A percentile compares a stretch with the other conserved stretches of the same genome.
These are phyloP conservation scores for Setomelanomma holmii DNA, from an alignment of 2,329 filamentous ascomycete genomes.

Conservation along the genomic window DNA sequence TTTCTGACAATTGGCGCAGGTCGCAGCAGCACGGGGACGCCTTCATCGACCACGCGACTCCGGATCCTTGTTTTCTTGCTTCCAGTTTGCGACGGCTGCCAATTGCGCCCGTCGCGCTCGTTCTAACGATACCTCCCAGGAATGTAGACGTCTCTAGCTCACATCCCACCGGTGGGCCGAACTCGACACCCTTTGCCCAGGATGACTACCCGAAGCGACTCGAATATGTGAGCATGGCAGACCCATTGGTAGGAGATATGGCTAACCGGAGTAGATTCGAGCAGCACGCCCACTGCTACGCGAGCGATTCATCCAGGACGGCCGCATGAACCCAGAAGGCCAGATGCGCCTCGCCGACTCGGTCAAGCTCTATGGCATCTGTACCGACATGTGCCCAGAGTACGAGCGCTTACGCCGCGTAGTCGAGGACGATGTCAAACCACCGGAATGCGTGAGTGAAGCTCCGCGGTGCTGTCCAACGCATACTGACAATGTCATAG, in stretches of 20 bases:
- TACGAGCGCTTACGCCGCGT: slow-evolving; percentile 68
- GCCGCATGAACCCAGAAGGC: slow-evolving; percentile 59
- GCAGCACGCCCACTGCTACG: slow-evolving; percentile 34
- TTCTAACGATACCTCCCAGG: slow-evolving; percentile 26
- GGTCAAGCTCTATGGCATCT: slow-evolving; percentile 67
- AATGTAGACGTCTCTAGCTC: slow-evolving; percentile 5
- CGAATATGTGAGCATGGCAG: slow-evolving; percentile 27
- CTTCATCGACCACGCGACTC: neutral
- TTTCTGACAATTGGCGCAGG: slow-evolving; percentile 6
- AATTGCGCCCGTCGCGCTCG: slow-evolving; percentile 27
- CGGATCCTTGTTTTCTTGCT: neutral
- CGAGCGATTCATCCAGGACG: slow-evolving; percentile 49
- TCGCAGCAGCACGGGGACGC: neutral
- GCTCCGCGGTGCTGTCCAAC: neutral
- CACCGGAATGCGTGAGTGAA: slow-evolving; percentile 62
- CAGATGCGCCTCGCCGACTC: slow-evolving; percentile 66
- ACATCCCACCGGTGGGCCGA: slow-evolving; percentile 11
- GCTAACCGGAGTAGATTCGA: slow-evolving; percentile 49
- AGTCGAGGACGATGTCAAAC: slow-evolving; percentile 67
- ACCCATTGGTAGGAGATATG: neutral
- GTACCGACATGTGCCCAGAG: slow-evolving; percentile 70
- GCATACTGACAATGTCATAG: slow-evolving; percentile 8
- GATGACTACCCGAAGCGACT: slow-evolving; percentile 34
- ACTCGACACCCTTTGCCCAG: slow-evolving; percentile 32
- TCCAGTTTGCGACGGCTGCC: slow-evolving; percentile 9